Evolutionary conservation across 192 early-diverging fungal genomes (phyloP).

Genomic region (Cetraspora pellucida): DNA sequence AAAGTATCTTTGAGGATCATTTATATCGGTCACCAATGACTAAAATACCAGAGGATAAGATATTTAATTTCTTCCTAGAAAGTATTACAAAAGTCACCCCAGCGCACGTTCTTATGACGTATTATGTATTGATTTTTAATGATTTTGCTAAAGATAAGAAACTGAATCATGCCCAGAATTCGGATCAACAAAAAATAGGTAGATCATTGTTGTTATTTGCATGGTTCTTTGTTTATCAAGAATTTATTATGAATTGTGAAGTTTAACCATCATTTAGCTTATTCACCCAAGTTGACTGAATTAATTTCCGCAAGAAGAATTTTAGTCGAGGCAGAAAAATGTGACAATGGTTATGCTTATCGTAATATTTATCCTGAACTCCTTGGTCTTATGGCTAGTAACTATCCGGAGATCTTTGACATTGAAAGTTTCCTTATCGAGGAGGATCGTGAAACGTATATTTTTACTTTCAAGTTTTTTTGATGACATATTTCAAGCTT

Average conservation of each 20-base stretch:
- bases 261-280: conserved; percentile 31
- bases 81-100: conserved; percentile 27
- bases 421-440: conserved; percentile 37
- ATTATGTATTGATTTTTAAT: conserved; percentile 44
- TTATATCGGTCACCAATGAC: conserved; percentile 17
- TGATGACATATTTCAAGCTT: too few species aligned
- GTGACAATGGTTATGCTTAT: conserved; percentile 34
- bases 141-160: neutral
- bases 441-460: conserved; percentile 31
- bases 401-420: conserved; percentile 47
- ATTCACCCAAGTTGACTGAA: conserved; percentile 36
- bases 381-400: conserved; percentile 35
- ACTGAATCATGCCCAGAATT: neutral
- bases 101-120: conserved; percentile 36
- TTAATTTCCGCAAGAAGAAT: conserved; percentile 40
- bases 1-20: conserved; percentile 17
- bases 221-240: neutral
- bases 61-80: conserved; percentile 20
- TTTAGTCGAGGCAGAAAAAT: conserved; percentile 36
- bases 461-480: neutral
- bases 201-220: neutral
- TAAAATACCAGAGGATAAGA: conserved; percentile 36
- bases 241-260: conserved; percentile 1
- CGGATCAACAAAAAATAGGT: neutral
- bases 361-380: conserved; percentile 45